These are phyloP conservation scores for Metarhizium anisopliae DNA, from an alignment of 2,329 filamentous ascomycete species.

Conservation along the genomic window DNA sequence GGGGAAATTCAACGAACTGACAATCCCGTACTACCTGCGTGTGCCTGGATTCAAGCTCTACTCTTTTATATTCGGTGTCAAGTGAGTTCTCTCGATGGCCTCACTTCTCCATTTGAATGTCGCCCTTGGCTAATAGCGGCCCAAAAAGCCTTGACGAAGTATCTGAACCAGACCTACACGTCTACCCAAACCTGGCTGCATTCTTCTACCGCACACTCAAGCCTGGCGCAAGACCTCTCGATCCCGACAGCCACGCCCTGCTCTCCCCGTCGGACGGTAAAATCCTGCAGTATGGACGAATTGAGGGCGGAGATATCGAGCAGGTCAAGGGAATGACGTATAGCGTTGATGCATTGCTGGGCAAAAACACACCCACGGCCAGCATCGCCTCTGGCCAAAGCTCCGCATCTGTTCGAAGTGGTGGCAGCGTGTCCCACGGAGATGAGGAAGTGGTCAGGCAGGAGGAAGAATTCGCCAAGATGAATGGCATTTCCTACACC, in stretches of 20 bases:
- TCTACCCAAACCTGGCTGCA: constrained; percentile 84
- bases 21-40: constrained; percentile 79
- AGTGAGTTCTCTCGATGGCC: constrained; percentile 30
- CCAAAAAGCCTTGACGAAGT: constrained; percentile 65
- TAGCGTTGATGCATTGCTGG: constrained; percentile 84
- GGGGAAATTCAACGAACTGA: constrained; percentile 85
- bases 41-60: constrained; percentile 89
- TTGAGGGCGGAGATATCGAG: constrained; percentile 89
- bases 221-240: constrained; percentile 75
- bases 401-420: constrained; percentile 14
- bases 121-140: neutral
- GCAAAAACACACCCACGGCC: constrained; percentile 49
- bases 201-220: constrained; percentile 98
- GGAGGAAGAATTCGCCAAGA: constrained; percentile 84
- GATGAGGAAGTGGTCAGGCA: constrained; percentile 61
- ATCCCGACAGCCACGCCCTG: constrained; percentile 70
- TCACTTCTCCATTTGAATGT: neutral
- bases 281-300: constrained; percentile 83
- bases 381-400: constrained; percentile 32
- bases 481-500: constrained; percentile 95
- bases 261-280: constrained; percentile 86
- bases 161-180: constrained; percentile 76
- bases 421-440: constrained; percentile 27
- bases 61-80: constrained; percentile 84
- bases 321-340: constrained; percentile 99